Evolutionary conservation across 306 rosid species (phyloP), one percentile per base, ranked within the genome.

Genomic region (Trichosanthes cucumerina): DNA sequence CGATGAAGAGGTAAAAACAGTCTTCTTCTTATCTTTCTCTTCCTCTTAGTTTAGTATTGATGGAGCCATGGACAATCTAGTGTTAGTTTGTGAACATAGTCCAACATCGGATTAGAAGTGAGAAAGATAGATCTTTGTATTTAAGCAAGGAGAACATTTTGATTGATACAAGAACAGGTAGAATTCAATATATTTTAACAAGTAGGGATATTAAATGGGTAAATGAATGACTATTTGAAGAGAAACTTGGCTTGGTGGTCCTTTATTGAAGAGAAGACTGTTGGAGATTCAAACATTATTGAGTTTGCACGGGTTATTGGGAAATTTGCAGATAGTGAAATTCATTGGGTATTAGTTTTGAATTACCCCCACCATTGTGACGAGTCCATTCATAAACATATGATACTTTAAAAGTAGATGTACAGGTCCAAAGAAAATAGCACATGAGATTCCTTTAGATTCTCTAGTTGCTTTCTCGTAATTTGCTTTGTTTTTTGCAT

Each of bases 1-100:
- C 39, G 97, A 94, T 79, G 78, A 60, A 19, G 97, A 94, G 97
- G 98, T 92, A 75, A 9, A 39, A 36, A 66, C 49, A 87, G 2
- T 38, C 28, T 4, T 57, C 73, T 64, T 64, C 24, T 31, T 66
- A 8, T 24, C 24, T 11, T 19, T 66, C 5, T 36, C 36, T 31
- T 34, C 5, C 73, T 19, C 49, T 66, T 66, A 38, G 6, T 66
- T 64, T 34, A 64, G 19, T 16, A 7, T 16, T 64, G 47, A 34
- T 15, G 44, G 38, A 64, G 19, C 21, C 28, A 36, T 66, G 73
- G 16, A 38, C 13, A 36, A 66, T 3, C 28, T 66, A 66, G 14
- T 57, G 13, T 19, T 56, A 21, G 60, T n/a, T n/a, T 56, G 47
- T 43, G 47, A 43, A 43, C 47, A 7, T 43, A 7, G 47, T 43